These are phyloP conservation scores for Colletotrichum gloeosporioides DNA, from an alignment of 2,329 filamentous ascomycete genomes.

Conservation along the genomic window DNA sequence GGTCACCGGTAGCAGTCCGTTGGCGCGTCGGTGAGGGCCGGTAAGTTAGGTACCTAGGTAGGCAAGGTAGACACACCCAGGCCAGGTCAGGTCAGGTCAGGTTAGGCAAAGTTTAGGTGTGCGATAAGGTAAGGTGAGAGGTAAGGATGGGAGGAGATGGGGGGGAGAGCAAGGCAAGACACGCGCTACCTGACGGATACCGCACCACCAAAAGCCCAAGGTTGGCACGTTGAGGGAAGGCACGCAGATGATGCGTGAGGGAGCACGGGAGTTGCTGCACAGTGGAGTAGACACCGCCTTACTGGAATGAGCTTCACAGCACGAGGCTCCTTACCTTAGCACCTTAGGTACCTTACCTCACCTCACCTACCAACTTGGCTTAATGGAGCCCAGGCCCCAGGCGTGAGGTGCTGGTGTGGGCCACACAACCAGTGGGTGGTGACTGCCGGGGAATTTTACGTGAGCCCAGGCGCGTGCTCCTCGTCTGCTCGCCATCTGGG, in stretches of 20 bases:
- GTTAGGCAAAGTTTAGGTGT: neutral
- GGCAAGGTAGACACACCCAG: neutral
- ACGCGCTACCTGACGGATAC: neutral
- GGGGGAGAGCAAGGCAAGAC: neutral
- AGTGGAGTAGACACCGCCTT: neutral
- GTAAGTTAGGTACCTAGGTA: neutral
- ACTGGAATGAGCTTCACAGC: neutral
- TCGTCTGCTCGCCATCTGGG: neutral
- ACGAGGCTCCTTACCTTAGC: neutral
- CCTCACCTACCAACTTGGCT: neutral
- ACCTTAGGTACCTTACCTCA: neutral
- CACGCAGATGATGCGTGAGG: constrained; percentile 11
- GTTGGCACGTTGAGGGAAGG: neutral
- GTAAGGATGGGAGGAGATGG: neutral
- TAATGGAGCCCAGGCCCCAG: neutral
- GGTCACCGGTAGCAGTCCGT: neutral
- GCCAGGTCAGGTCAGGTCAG: neutral
- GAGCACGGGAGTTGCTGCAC: neutral
- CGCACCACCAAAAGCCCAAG: neutral
- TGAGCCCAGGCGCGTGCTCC: neutral
- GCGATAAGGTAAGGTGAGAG: neutral
- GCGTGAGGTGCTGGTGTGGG: neutral
- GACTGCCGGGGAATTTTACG: neutral
- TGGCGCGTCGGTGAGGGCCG: neutral
- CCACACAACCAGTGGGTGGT: neutral